Evolutionary conservation across 73 alveolate genomes (phyloP).

Genomic region (Paramecium bursaria): DNA sequence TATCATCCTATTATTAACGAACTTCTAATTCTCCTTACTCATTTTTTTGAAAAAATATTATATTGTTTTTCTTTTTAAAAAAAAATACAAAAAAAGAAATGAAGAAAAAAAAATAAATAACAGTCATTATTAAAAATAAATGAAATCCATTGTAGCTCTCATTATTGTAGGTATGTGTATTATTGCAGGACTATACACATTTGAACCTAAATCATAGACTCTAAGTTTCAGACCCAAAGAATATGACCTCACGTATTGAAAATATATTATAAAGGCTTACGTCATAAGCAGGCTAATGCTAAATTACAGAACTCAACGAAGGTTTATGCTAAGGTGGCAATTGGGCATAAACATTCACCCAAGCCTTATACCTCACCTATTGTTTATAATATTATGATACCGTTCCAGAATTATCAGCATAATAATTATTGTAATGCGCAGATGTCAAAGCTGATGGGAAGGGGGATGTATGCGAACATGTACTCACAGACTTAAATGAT

Average conservation of each 20-base stretch:
- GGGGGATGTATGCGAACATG: slow-evolving; percentile 11
- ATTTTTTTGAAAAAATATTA: too few species aligned
- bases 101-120: too few species aligned
- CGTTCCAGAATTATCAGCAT: slow-evolving; percentile 17
- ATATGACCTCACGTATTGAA: slow-evolving; percentile 53
- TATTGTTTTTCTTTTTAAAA: too few species aligned
- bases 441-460: neutral
- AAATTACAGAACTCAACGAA: neutral
- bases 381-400: slow-evolving; percentile 2
- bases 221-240: slow-evolving; percentile 38
- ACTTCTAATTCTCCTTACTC: neutral
- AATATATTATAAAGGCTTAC: neutral
- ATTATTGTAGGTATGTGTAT: too few species aligned
- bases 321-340: slow-evolving; percentile 59
- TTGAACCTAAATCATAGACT: too few species aligned
- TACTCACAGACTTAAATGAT: neutral
- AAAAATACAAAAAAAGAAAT: too few species aligned
- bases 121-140: too few species aligned
- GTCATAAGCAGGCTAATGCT: slow-evolving; percentile 5
- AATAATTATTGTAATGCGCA: slow-evolving; percentile 37
- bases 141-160: too few species aligned
- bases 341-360: slow-evolving; percentile 51
- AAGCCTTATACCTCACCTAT: slow-evolving; percentile 10
- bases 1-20: neutral
- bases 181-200: too few species aligned